Evolutionary conservation across 768 basidiomycete genomes (phyloP).

Genomic region (Pleurotus cornucopiae): DNA sequence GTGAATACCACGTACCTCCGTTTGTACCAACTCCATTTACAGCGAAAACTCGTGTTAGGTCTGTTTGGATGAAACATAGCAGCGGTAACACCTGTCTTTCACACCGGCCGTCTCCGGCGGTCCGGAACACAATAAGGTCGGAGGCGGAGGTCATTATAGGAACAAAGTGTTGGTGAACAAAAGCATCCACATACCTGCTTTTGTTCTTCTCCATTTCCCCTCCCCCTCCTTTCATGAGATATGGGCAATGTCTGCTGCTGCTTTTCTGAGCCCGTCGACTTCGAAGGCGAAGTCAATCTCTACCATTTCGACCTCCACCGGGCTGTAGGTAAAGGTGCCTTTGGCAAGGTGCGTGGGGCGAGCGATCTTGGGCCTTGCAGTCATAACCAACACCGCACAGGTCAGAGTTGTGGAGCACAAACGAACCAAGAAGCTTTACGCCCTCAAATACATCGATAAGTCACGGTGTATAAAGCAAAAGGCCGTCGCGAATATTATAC

Average conservation of each 20-base stretch:
- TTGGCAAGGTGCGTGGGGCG: conserved; percentile 76
- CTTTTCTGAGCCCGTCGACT: conserved; percentile 78
- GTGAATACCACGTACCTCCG: background rate
- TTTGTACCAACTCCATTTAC: background rate
- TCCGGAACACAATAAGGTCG: conserved; percentile 9
- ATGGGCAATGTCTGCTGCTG: conserved; percentile 56
- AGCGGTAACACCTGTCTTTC: conserved; percentile 8
- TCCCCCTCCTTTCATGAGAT: conserved; percentile 30
- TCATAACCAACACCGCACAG: conserved; percentile 32
- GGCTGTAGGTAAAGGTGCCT: conserved; percentile 95
- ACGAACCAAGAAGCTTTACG: conserved; percentile 85
- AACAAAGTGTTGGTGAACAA: conserved; percentile 7
- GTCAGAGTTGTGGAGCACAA: conserved; percentile 98
- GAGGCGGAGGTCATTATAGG: conserved; percentile 6
- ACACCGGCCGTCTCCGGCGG: conserved; percentile 8
- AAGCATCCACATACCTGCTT: conserved; percentile 2
- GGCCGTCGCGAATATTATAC: conserved; percentile 89
- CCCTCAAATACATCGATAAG: conserved; percentile 98
- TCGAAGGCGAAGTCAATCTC: conserved; percentile 80
- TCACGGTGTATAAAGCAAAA: conserved; percentile 86
- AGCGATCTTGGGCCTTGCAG: conserved; percentile 11
- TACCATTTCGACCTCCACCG: conserved; percentile 97
- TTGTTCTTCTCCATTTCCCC: conserved; percentile 22
- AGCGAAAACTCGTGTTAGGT: background rate
- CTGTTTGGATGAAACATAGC: conserved; percentile 4